Evolutionary conservation across 2,329 filamentous ascomycete species (phyloP).

Genomic region (Orbilia ellipsospora): DNA sequence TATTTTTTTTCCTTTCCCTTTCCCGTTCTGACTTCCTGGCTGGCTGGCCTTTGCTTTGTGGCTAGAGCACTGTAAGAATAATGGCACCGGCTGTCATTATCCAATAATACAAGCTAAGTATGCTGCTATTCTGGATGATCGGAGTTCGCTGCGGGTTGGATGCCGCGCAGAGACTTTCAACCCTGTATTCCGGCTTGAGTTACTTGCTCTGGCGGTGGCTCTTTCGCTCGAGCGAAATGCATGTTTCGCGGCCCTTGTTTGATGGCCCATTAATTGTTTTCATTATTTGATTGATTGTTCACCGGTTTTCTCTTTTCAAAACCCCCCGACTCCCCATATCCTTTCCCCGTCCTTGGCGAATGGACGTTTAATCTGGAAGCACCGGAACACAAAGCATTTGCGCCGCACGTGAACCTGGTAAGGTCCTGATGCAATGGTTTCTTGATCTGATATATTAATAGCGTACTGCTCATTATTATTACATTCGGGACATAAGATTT

Average conservation of each 20-base stretch:
- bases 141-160: constrained; percentile 40
- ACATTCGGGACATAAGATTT: constrained; percentile 35
- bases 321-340: constrained; percentile 1
- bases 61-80: constrained; percentile 25
- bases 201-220: constrained; percentile 14
- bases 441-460: constrained; percentile 51
- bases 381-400: constrained; percentile 49
- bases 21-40: constrained; percentile 32
- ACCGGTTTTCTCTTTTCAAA: neutral
- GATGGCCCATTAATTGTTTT: constrained; percentile 11
- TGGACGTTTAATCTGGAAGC: constrained; percentile 33
- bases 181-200: constrained; percentile 42
- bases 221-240: constrained; percentile 26
- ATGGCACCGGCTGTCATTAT: constrained; percentile 6
- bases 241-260: constrained; percentile 47
- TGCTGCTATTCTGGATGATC: constrained; percentile 47
- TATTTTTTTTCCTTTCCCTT: constrained; percentile 12
- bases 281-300: constrained; percentile 1
- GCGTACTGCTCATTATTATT: constrained; percentile 32
- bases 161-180: constrained; percentile 38
- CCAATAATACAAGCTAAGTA: constrained; percentile 1
- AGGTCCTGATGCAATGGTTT: constrained; percentile 49
- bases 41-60: constrained; percentile 28
- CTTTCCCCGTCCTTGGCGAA: constrained; percentile 23
- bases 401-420: constrained; percentile 54